These are phyloP conservation scores for Calonectria pseudoreteaudii DNA, from an alignment of 2,329 filamentous ascomycete genomes.

Conservation along the genomic window DNA sequence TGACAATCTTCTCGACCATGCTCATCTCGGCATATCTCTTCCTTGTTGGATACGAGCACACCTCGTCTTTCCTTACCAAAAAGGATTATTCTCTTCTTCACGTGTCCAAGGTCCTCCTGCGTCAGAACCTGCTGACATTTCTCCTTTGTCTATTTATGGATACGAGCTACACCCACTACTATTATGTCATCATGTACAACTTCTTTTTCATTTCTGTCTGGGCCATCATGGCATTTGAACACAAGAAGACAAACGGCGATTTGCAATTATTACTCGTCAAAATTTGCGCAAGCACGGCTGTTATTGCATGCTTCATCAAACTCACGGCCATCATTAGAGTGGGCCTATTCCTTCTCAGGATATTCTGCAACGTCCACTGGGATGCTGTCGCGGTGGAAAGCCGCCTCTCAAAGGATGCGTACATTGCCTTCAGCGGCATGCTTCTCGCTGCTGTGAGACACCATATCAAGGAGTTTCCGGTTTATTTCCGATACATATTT, in stretches of 20 bases:
- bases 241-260: constrained; percentile 54
- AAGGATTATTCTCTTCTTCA: constrained; percentile 67
- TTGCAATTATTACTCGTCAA: constrained; percentile 61
- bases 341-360: constrained; percentile 45
- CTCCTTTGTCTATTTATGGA: constrained; percentile 65
- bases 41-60: constrained; percentile 71
- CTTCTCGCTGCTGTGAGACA: constrained; percentile 49
- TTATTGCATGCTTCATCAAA: constrained; percentile 48
- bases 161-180: constrained; percentile 64
- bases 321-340: constrained; percentile 34
- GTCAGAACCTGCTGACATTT: constrained; percentile 67
- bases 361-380: constrained; percentile 55
- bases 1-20: constrained; percentile 51
- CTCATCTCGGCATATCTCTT: constrained; percentile 71
- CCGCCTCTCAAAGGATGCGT: constrained; percentile 66
- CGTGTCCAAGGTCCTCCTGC: constrained; percentile 62
- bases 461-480: constrained; percentile 36
- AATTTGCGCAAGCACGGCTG: constrained; percentile 55
- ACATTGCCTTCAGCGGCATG: constrained; percentile 70
- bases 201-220: constrained; percentile 73
- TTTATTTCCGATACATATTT: constrained; percentile 52
- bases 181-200: constrained; percentile 68
- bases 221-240: constrained; percentile 58
- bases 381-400: constrained; percentile 60
- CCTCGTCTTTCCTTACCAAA: constrained; percentile 66